Percentiles rank a stretch among this genome's conserved stretches.
Evolutionary conservation across 2,329 filamentous ascomycete species (phyloP).

Genomic region (Penicillium polonicum): DNA sequence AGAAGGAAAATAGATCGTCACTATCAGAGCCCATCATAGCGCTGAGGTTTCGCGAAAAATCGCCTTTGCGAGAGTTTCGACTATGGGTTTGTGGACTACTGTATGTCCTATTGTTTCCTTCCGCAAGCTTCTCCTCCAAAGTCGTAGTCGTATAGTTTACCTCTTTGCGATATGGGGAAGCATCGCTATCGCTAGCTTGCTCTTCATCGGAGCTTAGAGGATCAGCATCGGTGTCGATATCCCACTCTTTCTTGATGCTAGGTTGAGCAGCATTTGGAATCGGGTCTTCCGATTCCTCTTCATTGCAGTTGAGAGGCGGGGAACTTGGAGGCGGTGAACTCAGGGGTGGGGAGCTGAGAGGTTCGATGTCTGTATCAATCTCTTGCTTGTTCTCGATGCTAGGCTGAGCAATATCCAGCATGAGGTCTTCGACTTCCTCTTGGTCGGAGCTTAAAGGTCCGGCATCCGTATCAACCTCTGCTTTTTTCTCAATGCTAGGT

Average conservation of each 20-base stretch:
- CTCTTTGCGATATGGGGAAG: conserved; percentile 6
- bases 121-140: conserved; percentile 27
- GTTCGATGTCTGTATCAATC: conserved; percentile 36
- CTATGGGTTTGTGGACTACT: conserved; percentile 12
- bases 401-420: not conserved
- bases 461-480: conserved; percentile 1
- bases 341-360: conserved; percentile 30
- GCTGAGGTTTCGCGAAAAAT: conserved; percentile 6
- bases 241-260: not conserved
- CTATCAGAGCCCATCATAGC: conserved; percentile 15
- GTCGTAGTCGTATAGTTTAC: conserved; percentile 12
- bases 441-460: not conserved
- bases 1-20: conserved; percentile 10
- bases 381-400: conserved; percentile 7
- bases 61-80: not conserved
- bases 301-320: conserved; percentile 1
- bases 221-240: conserved; percentile 37
- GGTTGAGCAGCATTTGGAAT: not conserved
- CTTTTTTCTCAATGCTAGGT: not conserved
- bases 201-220: conserved; percentile 38
- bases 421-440: conserved; percentile 5
- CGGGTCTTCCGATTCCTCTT: conserved; percentile 23
- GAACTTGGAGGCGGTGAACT: conserved; percentile 25
- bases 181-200: conserved; percentile 17
- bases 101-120: not conserved